Evolutionary conservation across 805 yeast species (phyloP), one percentile per base, ranked within the genome.

Genomic region (Crinitomyces ghanaensis): DNA sequence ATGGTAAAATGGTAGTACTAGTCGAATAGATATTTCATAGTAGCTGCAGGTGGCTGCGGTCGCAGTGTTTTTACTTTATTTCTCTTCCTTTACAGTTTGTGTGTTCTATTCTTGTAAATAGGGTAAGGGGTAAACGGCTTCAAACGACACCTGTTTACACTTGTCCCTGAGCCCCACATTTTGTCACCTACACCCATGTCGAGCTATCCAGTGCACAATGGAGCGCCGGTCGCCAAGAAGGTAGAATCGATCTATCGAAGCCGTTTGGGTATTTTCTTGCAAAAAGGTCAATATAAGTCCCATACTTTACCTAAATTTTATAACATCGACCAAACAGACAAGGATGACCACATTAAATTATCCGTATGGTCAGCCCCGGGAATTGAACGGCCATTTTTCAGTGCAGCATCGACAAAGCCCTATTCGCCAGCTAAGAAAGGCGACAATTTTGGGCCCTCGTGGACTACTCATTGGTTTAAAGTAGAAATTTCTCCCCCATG

Each of bases 391-490:
- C 88, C 91, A 1, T 57, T 67, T 17, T 78, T 76, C 40, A 59
- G 65, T 42, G 59, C 63, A 15, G 39, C 35, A 5, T 12, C 31
- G 6, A 74, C 79, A 11, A 37, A 42, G 25, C n/a, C n/a, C n/a
- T 62, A 60, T 53, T 41, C 46, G 3, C 50, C 54, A 2, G 52
- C 64, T 3, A 36, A 46, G 17, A 73, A 72, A 40, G 93, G 91
- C 18, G 78, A 80, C 43, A 59, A 64, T 7, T 84, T 81, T 53
- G 96, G 97, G 0, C 98, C 98, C 2, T 80, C 93, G 6, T 88
- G 98, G 98, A 76, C 86, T 36, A 80, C 97, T 1, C 91, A 84
- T 42, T 88, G 98, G 98, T 84, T 91, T 57, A 71, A 74, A 45
- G 59, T 88, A 13, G 58, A 65, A 14, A 57, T 82, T 40, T 60